Percentiles rank a stretch among this genome's conserved stretches.
Conservation (phyloP, 2,329 filamentous ascomycete species). For the Beauveria scarabaeidicola region DNA sequence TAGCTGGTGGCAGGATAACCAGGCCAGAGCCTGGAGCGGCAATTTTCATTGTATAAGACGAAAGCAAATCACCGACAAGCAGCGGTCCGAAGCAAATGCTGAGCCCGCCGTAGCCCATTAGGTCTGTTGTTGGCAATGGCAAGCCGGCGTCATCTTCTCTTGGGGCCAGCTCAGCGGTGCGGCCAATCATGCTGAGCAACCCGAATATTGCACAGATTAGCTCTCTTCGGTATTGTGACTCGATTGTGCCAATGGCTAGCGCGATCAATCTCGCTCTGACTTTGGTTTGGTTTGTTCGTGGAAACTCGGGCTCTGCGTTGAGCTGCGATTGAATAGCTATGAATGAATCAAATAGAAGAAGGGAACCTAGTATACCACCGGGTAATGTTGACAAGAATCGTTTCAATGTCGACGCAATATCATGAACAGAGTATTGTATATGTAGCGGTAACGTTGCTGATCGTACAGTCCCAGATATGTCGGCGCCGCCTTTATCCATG, state of each 20-base stretch:
- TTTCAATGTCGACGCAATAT: constrained; percentile 61
- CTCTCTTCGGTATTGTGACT: constrained; percentile 51
- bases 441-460: constrained; percentile 52
- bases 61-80: constrained; percentile 49
- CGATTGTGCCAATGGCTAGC: constrained; percentile 50
- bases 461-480: constrained; percentile 49
- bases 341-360: constrained; percentile 53
- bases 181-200: constrained; percentile 52
- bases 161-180: constrained; percentile 44
- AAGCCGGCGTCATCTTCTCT: constrained; percentile 43
- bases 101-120: constrained; percentile 57
- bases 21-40: constrained; percentile 33
- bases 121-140: constrained; percentile 45
- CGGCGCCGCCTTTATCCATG: constrained; percentile 36
- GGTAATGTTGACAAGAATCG: constrained; percentile 54
- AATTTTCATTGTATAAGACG: constrained; percentile 40
- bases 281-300: constrained; percentile 44
- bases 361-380: constrained; percentile 56
- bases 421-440: constrained; percentile 51
- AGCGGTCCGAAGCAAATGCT: constrained; percentile 59
- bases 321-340: constrained; percentile 52
- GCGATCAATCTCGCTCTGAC: constrained; percentile 58
- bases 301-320: constrained; percentile 41
- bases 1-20: constrained; percentile 4
- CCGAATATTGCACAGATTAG: constrained; percentile 61